phyloP scores from a whole-genome alignment of 306 rosid genomes.

The Quercus parvula region DNA sequence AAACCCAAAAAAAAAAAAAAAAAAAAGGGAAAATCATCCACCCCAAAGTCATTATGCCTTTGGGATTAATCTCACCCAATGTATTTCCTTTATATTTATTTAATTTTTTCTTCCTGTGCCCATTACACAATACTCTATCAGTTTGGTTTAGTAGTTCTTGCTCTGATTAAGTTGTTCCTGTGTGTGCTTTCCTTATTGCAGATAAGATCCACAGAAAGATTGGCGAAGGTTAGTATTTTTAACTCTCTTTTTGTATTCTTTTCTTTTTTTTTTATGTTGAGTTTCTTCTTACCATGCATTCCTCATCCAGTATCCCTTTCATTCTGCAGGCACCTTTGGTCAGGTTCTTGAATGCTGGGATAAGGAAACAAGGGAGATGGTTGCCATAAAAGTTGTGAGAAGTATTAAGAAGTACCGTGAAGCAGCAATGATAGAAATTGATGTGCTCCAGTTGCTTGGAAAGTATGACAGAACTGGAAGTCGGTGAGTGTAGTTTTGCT shows the following conservation, averaged over 20 bases:
- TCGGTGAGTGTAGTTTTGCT: constrained; percentile 51
- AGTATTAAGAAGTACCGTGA: constrained; percentile 86
- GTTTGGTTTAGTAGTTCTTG: not conserved
- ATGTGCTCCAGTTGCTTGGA: constrained; percentile 85
- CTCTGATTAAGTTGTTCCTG: not conserved
- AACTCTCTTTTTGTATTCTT: no score
- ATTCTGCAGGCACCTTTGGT: constrained; percentile 54
- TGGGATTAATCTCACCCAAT: no score
- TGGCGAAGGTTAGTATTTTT: constrained; percentile 68
- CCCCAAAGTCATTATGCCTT: no score
- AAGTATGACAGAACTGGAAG: constrained; percentile 85
- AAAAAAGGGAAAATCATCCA: no score
- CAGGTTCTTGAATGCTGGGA: constrained; percentile 99
- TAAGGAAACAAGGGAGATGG: constrained; percentile 84
- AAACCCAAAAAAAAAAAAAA: no score
- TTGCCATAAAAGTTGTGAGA: constrained; percentile 88
- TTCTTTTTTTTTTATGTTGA: no score
- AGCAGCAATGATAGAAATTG: constrained; percentile 98
- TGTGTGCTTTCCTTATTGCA: constrained; percentile 27
- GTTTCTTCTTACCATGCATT: no score
- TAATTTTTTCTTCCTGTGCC: no score
- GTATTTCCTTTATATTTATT: no score
- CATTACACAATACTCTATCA: no score
- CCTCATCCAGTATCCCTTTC: no score
- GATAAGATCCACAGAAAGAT: constrained; percentile 86